phyloP scores from a whole-genome alignment of 2,329 filamentous ascomycete genomes.

The Stromatinia cepivora region DNA sequence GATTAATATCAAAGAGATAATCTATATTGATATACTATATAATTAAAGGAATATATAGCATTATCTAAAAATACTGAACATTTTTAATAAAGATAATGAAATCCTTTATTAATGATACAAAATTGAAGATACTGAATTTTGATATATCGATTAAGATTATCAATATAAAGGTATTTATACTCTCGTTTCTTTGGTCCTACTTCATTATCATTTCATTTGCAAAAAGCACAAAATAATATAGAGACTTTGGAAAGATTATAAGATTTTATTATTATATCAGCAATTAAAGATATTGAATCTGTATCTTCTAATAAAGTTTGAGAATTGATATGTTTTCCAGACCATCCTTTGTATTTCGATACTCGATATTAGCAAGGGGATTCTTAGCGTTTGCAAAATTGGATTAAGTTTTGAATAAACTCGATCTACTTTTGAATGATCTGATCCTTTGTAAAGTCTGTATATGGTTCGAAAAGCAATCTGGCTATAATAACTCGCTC shows the following conservation, averaged over 20 bases:
- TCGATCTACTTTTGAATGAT: background rate
- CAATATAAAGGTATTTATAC: background rate
- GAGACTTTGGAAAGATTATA: background rate
- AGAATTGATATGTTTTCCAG: background rate
- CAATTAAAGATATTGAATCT: background rate
- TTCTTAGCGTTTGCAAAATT: background rate
- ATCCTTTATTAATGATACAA: too few relatives aligned
- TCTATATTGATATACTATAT: slow-evolving; percentile 19
- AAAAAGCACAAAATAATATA: background rate
- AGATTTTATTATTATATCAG: background rate
- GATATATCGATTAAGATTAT: background rate
- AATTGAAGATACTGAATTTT: slow-evolving; percentile 18
- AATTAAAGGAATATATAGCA: slow-evolving; percentile 22
- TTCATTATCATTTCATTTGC: background rate
- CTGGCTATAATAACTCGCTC: background rate
- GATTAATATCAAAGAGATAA: slow-evolving; percentile 15
- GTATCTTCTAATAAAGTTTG: background rate
- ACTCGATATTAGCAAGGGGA: background rate
- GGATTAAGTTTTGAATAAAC: background rate
- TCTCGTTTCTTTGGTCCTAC: background rate
- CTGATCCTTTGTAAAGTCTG: background rate
- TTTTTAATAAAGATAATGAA: slow-evolving; percentile 21
- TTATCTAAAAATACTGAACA: slow-evolving; percentile 22
- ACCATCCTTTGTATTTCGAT: background rate
- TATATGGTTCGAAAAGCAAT: background rate